Evolutionary conservation across 148 eudicot species (phyloP), one percentile per base, ranked within the genome.

Genomic region (Amaranthus hypochondriacus): DNA sequence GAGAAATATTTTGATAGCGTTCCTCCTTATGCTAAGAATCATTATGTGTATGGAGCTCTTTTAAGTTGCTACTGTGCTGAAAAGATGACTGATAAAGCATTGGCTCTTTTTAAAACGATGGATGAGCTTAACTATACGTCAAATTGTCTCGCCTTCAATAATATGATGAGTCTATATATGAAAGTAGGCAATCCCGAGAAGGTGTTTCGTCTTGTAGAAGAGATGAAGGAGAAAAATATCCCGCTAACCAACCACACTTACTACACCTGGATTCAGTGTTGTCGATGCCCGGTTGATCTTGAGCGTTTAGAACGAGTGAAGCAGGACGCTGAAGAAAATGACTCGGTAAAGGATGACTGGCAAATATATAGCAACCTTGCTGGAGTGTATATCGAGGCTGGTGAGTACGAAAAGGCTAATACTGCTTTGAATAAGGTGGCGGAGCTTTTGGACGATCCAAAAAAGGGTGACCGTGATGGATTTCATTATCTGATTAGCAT

Each of bases 151-250:
- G 63, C 83, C 49, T 88, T 73, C 58, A 83, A 72, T 82, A 86
- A 86, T 79, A 82, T 91, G 43, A 89, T 93, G 88, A 39, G 86
- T 54, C 73, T 93, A 66, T 75, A 81, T 72, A 71, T 88, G 75
- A 85, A 77, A 79, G 47, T 81, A 60, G 89, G 65, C 66, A 83
- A 85, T 75, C 95, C 95, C 4, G 88, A 91, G 79, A 88, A 85
- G 73, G 91, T 89, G 71, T 82, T 82, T 63, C 66, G 69, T 47
- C 76, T 91, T 42, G 66, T 82, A 6, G 72, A 85, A 73, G 91
- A 86, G 81, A 90, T 93, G 97, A 88, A 85, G 77, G 61, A 77
- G 47, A 86, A 82, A 79, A 85, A 86, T 68, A 79, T 91, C 43
- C 70, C 72, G 4, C 66, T 71, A 6, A 67, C 43, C 56, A 55